A percentile compares a stretch with the other conserved stretches of the same genome.
These are phyloP conservation scores for Cryptococcus sp. DNA, from an alignment of 1,284 basidiomycete species.

Conservation along the genomic window DNA sequence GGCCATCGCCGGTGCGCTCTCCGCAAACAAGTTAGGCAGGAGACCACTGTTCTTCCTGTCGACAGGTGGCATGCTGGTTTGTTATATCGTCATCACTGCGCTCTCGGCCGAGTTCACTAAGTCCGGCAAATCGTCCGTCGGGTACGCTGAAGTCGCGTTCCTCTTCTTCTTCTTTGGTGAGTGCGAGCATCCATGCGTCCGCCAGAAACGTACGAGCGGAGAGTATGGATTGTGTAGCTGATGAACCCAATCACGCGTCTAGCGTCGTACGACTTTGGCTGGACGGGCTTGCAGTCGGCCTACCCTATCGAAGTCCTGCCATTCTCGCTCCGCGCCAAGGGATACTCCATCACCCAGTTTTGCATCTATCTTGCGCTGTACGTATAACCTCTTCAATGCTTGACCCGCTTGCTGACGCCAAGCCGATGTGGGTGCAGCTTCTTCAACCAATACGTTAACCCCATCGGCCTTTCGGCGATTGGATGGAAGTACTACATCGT, in stretches of 20 bases:
- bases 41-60: slow-evolving; percentile 57
- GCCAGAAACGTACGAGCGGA: too few species aligned
- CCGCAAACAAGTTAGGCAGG: slow-evolving; percentile 42
- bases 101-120: slow-evolving; percentile 18
- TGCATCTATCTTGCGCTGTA: slow-evolving; percentile 4
- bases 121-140: slow-evolving; percentile 8
- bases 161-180: slow-evolving; percentile 15
- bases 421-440: background rate
- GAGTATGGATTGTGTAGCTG: too few species aligned
- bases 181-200: slow-evolving; percentile 1
- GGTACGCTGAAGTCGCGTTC: slow-evolving; percentile 9
- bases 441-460: slow-evolving; percentile 29
- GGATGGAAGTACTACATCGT: slow-evolving; percentile 42
- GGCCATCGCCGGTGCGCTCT: slow-evolving; percentile 37
- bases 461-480: slow-evolving; percentile 21
- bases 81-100: slow-evolving; percentile 16
- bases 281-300: slow-evolving; percentile 13
- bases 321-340: slow-evolving; percentile 20
- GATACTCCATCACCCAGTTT: slow-evolving; percentile 13
- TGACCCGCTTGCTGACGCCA: background rate
- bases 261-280: slow-evolving; percentile 16
- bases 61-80: slow-evolving; percentile 60
- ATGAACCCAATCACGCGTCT: slow-evolving; percentile 6
- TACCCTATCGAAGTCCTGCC: slow-evolving; percentile 30
- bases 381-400: background rate